A percentile compares a stretch with the other conserved stretches of the same genome.
Conservation (phyloP, 495 filamentous ascomycete species). For the Lepraria neglecta region DNA sequence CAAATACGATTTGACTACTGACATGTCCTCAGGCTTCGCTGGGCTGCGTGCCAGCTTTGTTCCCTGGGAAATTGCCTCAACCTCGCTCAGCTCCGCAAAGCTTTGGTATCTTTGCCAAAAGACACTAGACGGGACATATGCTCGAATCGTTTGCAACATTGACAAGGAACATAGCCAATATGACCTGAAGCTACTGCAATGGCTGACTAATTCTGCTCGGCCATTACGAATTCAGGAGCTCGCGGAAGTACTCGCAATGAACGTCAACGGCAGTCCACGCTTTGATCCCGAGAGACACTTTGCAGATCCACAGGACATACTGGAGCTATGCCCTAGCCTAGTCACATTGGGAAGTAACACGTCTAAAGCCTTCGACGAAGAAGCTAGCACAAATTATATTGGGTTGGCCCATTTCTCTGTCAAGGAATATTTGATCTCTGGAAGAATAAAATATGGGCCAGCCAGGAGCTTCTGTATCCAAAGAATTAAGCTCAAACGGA, state of each 20-base stretch:
- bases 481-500: background rate
- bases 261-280: constrained; percentile 21
- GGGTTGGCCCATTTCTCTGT: constrained; percentile 38
- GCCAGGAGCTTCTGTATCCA: constrained; percentile 1
- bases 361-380: background rate
- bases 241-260: constrained; percentile 31
- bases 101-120: constrained; percentile 32
- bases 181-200: constrained; percentile 30
- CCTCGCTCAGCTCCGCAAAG: constrained; percentile 29
- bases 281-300: constrained; percentile 30
- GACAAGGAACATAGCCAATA: constrained; percentile 26
- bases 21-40: constrained; percentile 35
- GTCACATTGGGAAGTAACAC: constrained; percentile 21
- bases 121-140: constrained; percentile 37
- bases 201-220: constrained; percentile 32
- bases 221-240: constrained; percentile 34
- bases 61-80: constrained; percentile 29
- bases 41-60: constrained; percentile 37
- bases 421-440: constrained; percentile 37
- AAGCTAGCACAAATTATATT: background rate
- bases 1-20: background rate
- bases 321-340: constrained; percentile 33
- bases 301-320: constrained; percentile 26
- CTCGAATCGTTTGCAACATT: constrained; percentile 33
- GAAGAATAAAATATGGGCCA: background rate